Evolutionary conservation across 1,284 basidiomycete genomes (phyloP), one percentile per base, ranked within the genome.

Genomic region (Pseudozyma thailandica): DNA sequence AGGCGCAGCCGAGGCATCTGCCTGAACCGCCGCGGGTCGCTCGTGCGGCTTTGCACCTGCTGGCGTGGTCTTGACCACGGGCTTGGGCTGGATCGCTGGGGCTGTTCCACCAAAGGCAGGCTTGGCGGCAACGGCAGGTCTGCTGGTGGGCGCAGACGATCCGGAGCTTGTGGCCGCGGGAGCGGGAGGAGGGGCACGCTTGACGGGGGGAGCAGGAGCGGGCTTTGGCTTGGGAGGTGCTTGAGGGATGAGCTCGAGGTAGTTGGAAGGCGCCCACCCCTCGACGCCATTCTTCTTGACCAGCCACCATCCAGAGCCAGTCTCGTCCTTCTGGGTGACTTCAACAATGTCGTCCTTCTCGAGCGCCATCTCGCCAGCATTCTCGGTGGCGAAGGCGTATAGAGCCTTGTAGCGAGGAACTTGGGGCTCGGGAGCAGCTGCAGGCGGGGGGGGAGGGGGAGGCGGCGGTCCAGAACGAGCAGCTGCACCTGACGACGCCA

Each of bases 241-340:
- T 0, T 90, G 88, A 0, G 89, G 85, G 20, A 89, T 86, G 18
- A 69, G 52, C 50, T 84, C 85, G 65, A 85, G 93, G 92, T 60
- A 96, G 96, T 80, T 98, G 93, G 87, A 92, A 91, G 88, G 94
- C 16, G 94, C 92, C 94, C 94, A 98, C 15, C 93, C 95, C 83
- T 98, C 93, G 21, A 86, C 84, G 1, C 88, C 88, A 55, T 87
- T 88, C 85, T 92, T 94, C 86, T 91, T 92, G 49, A 98, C 90
- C 41, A 98, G 87, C 94, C 95, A 98, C 95, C 95, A 98, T 2
- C 87, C 85, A 25, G 68, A 69, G 10, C 63, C 70, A 16, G 53
- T 74, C 26, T 68, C 56, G 91, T 96, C 93, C 85, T 97, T 94
- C 85, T 96, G 90, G 50, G 94, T 86, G 13, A 98, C 86, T 83